Percentiles rank a stretch among this genome's conserved stretches.
Evolutionary conservation across 352 stramenopile genomes (phyloP).

Genomic region (Phytophthora multivora): DNA sequence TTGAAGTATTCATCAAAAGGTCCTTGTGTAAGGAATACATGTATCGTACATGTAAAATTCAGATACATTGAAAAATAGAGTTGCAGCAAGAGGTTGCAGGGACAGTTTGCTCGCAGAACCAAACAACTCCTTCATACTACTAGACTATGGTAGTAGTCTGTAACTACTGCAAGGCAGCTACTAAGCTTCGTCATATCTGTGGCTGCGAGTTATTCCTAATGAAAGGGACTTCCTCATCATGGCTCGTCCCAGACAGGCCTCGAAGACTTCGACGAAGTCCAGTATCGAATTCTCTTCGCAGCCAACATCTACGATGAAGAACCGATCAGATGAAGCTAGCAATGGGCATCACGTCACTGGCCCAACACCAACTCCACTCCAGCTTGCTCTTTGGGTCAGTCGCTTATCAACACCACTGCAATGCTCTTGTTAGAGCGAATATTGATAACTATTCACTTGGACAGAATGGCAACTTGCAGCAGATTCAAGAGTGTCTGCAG

Average conservation of each 20-base stretch:
- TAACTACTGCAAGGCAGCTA: too few relatives aligned
- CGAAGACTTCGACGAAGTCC: too few relatives aligned
- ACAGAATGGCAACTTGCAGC: conserved; percentile 64
- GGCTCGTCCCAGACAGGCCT: conserved; percentile 32
- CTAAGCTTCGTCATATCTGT: too few relatives aligned
- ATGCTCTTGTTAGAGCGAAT: neutral
- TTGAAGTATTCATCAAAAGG: neutral
- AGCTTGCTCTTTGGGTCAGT: conserved; percentile 68
- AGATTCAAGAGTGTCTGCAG: conserved; percentile 49
- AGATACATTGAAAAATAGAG: too few relatives aligned
- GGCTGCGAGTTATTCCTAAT: neutral
- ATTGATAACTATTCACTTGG: neutral
- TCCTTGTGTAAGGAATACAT: too few relatives aligned
- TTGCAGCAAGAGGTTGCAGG: too few relatives aligned
- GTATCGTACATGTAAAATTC: too few relatives aligned
- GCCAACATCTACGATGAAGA: conserved; percentile 17
- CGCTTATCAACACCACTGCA: neutral
- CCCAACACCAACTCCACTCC: conserved; percentile 42
- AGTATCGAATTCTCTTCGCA: conserved; percentile 13
- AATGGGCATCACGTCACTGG: conserved; percentile 1
- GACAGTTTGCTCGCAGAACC: too few relatives aligned
- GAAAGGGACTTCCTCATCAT: neutral
- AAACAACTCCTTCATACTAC: too few relatives aligned
- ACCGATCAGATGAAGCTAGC: neutral
- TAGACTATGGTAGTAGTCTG: too few relatives aligned